Base-by-base conservation (phyloP, 2,329 filamentous ascomycete genomes). In the Calonectria leucothoes region DNA sequence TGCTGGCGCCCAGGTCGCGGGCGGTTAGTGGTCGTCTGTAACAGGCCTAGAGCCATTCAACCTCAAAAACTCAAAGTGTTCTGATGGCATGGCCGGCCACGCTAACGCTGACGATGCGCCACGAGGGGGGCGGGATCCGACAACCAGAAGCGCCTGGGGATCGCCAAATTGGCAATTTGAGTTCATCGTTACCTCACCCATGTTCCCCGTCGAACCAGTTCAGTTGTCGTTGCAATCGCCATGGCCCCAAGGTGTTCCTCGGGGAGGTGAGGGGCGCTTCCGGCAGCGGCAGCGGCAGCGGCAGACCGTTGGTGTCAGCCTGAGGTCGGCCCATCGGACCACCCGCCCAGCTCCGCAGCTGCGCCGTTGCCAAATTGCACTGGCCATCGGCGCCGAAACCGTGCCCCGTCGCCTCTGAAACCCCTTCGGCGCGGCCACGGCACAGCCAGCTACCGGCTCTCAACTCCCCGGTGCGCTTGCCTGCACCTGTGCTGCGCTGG, bases 31-130 rank as follows among this genome's bases (percentile, higher is more conserved):
- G 25, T 23, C 35, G 39, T 59, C 52, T 74, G 33, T 23, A 73
- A 65, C 42, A 39, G 64, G 66, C 70, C 59, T 73, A 71, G 65
- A 64, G 69, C 29, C 48, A 57, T 55, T 65, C 68, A 75, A 72
- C 61, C 45, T 61, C 42, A 39, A 52, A 75, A 72, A 70, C 69
- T 66, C 71, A 52, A 73, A 45, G 66, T 76, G 73, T 67, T 71
- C 55, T 73, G 73, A 76, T 67, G 51, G 61, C 64, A 27, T 15
- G 48, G 39, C 12, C 15, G 39, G 51, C n/a, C 45, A 64, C 64
- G 48, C 71, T 64, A 67, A 57, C 51, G 65, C 66, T 73, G 65
- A 73, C 73, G 37, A 66, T 52, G 61, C 66, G 51, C 72, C 66
- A 74, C 42, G 35, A 61, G 33, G 17, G 48, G 48, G 35, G 61